Percentiles rank a stretch among this genome's conserved stretches.
These are phyloP conservation scores for Candida hispaniensis DNA, from an alignment of 805 yeast genomes.

Conservation along the genomic window DNA sequence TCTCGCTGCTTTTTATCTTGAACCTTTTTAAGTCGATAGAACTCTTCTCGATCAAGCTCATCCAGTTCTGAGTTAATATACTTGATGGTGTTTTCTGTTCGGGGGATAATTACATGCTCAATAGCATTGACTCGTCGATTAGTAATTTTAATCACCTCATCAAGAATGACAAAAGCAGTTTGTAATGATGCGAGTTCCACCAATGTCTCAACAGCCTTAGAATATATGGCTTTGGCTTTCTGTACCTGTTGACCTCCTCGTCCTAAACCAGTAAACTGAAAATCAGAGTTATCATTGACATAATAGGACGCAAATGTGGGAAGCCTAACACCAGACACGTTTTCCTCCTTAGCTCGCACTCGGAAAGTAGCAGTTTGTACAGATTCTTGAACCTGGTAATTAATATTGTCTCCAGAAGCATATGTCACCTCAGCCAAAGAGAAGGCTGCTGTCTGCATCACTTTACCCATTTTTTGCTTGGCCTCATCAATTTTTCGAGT, in stretches of 20 bases:
- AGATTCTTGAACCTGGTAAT: slow-evolving; percentile 90
- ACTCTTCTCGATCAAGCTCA: slow-evolving; percentile 96
- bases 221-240: slow-evolving; percentile 84
- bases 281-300: slow-evolving; percentile 80
- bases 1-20: slow-evolving; percentile 88
- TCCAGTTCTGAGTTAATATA: slow-evolving; percentile 93
- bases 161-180: slow-evolving; percentile 91
- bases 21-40: slow-evolving; percentile 90
- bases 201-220: slow-evolving; percentile 92
- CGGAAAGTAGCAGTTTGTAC: slow-evolving; percentile 81
- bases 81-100: slow-evolving; percentile 89
- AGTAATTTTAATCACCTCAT: slow-evolving; percentile 95
- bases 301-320: slow-evolving; percentile 86
- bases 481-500: slow-evolving; percentile 90
- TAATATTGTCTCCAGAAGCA: slow-evolving; percentile 94
- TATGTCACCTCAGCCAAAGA: slow-evolving; percentile 94
- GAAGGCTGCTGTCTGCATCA: slow-evolving; percentile 97
- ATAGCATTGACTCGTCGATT: slow-evolving; percentile 97
- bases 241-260: slow-evolving; percentile 98
- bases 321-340: slow-evolving; percentile 88
- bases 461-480: slow-evolving; percentile 94
- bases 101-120: slow-evolving; percentile 94
- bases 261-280: slow-evolving; percentile 92
- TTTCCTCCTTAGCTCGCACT: slow-evolving; percentile 86
- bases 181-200: slow-evolving; percentile 93